Evolutionary conservation across 768 basidiomycete genomes (phyloP).

Genomic region (Rhodosporidiobolus sp.): DNA sequence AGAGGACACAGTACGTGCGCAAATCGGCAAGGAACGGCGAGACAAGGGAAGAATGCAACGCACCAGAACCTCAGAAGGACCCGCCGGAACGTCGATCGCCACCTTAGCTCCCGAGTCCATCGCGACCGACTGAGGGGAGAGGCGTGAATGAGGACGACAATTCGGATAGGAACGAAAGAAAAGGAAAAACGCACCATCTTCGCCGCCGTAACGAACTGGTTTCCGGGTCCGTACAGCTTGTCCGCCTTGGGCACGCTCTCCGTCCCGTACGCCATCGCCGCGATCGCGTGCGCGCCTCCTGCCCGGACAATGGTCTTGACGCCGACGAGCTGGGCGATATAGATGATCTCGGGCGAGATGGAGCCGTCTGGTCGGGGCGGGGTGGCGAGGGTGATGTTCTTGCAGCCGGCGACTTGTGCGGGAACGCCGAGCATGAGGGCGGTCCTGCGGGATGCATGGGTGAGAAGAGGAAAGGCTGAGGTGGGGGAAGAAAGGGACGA

Average conservation of each 20-base stretch:
- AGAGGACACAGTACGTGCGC: background rate
- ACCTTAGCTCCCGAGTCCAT: slow-evolving; percentile 96
- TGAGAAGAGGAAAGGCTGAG: background rate
- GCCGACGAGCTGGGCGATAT: slow-evolving; percentile 86
- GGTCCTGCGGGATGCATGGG: slow-evolving; percentile 51
- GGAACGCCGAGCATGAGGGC: slow-evolving; percentile 98
- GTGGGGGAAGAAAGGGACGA: background rate
- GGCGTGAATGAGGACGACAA: background rate
- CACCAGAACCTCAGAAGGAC: slow-evolving; percentile 94
- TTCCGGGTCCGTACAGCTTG: slow-evolving; percentile 98
- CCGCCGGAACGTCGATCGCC: slow-evolving; percentile 98
- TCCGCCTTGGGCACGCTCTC: slow-evolving; percentile 94
- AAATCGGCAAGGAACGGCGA: background rate
- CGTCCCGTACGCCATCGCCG: slow-evolving; percentile 95
- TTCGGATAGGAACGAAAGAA: background rate
- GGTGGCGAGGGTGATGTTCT: slow-evolving; percentile 85
- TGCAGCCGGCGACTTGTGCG: slow-evolving; percentile 94
- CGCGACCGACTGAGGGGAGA: slow-evolving; percentile 62
- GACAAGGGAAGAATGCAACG: slow-evolving; percentile 47
- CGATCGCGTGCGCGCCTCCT: slow-evolving; percentile 93
- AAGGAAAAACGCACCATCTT: slow-evolving; percentile 64
- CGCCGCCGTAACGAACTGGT: slow-evolving; percentile 99
- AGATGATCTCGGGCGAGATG: slow-evolving; percentile 95
- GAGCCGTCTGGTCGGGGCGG: slow-evolving; percentile 91
- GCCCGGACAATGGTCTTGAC: slow-evolving; percentile 88